Evolutionary conservation across 257 asterid species (phyloP), one percentile per base, ranked within the genome.

Genomic region (Phtheirospermum japonicum): DNA sequence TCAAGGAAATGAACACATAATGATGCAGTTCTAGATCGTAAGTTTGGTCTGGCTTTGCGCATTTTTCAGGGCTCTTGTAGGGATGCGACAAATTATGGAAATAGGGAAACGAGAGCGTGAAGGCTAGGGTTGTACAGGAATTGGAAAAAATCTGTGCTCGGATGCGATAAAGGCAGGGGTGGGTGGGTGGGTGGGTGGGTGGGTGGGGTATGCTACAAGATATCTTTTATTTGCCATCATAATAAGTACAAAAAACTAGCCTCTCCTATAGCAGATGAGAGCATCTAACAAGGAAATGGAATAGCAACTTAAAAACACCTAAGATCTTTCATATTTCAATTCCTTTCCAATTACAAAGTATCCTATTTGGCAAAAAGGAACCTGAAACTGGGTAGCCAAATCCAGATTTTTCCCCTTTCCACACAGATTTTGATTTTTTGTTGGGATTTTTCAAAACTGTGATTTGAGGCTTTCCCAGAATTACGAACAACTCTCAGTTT

Each of bases 11-110:
- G n/a, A n/a, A n/a, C n/a, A n/a, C n/a, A n/a, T n/a, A 31, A 42
- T 28, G 64, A 17, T 46, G 16, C 48, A 67, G 19, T 66, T 45
- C 31, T 20, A 18, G 28, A 57, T 19, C 17, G n/a, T 32, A 32
- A 26, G 36, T 7, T 43, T 59, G 20, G 20, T 17, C 31, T n/a
- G 9, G 40, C 39, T 34, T 42, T 43, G 30, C 32, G 43, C 16
- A 26, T 23, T 16, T 19, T 32, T 16, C 68, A 4, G 8, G 18
- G 55, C 39, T 36, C 23, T 36, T 59, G 32, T 23, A 17, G 33
- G 63, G 30, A 36, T 36, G 61, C 4, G n/a, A n/a, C 37, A 18
- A 49, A n/a, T 18, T 4, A 17, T 12, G 56, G 19, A 49, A 49
- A 49, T 8, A 2, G 9, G 55, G 28, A 17, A 17, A 48, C 26